Conservation (phyloP, 306 rosid species). For the Prunus davidiana region DNA sequence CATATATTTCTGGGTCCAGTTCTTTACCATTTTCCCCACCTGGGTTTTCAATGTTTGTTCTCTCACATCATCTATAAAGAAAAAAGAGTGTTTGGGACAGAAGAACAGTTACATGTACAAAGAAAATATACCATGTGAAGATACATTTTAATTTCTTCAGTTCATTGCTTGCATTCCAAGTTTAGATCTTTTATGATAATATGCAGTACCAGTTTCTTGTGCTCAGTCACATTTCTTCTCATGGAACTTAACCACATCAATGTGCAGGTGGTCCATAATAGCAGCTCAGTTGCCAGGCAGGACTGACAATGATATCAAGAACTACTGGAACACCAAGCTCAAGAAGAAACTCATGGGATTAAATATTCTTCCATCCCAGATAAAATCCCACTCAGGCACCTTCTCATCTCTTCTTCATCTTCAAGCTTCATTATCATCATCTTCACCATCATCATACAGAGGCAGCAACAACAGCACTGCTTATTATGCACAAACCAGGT, state of each 20-base stretch:
- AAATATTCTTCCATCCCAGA: slow-evolving; percentile 24
- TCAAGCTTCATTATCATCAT: slow-evolving; percentile 40
- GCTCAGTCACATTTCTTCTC: background rate
- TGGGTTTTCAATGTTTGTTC: slow-evolving; percentile 2
- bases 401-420: slow-evolving; percentile 30
- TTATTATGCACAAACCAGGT: slow-evolving; percentile 15
- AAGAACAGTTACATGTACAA: background rate
- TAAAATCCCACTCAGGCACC: slow-evolving; percentile 30
- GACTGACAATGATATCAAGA: slow-evolving; percentile 91
- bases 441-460: slow-evolving; percentile 33
- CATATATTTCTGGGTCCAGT: background rate
- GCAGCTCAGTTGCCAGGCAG: slow-evolving; percentile 86
- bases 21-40: background rate
- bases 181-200: slow-evolving; percentile 23
- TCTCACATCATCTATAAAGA: background rate
- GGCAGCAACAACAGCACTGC: slow-evolving; percentile 23
- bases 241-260: background rate
- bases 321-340: slow-evolving; percentile 96
- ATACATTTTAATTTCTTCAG: background rate
- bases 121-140: background rate
- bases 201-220: background rate
- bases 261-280: slow-evolving; percentile 87
- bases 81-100: background rate
- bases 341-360: slow-evolving; percentile 64
- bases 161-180: slow-evolving; percentile 26